These are phyloP conservation scores for Metschnikowia henanensis DNA, from an alignment of 805 yeast species.

Conservation along the genomic window DNA sequence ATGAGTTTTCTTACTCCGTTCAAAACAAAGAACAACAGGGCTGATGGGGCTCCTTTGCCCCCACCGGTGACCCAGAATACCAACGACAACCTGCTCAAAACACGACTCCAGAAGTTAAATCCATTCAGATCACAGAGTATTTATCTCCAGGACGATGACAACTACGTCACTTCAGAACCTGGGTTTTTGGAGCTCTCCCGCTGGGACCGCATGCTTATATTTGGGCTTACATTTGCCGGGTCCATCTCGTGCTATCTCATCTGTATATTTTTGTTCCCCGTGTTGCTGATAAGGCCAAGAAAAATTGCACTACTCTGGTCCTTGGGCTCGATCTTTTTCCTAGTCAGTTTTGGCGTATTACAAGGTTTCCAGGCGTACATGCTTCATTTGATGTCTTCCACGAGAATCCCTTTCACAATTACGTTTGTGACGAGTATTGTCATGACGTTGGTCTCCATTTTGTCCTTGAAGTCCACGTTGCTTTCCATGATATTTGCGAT, in stretches of 20 bases:
- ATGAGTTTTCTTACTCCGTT: conserved; percentile 44
- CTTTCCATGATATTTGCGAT: conserved; percentile 42
- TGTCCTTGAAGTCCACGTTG: conserved; percentile 36
- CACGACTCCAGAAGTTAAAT: conserved; percentile 35
- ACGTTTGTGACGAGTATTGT: conserved; percentile 39
- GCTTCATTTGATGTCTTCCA: conserved; percentile 42
- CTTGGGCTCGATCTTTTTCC: conserved; percentile 44
- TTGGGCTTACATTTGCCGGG: conserved; percentile 45
- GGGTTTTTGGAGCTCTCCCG: conserved; percentile 44
- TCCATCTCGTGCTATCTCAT: conserved; percentile 41
- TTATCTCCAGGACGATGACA: conserved; percentile 42
- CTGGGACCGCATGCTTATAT: conserved; percentile 48
- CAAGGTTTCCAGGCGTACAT: conserved; percentile 43
- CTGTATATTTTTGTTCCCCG: conserved; percentile 44
- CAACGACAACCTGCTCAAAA: conserved; percentile 23
- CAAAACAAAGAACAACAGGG: conserved; percentile 21
- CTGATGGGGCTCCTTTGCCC: conserved; percentile 38
- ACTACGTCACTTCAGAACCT: conserved; percentile 44
- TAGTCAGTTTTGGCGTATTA: conserved; percentile 46
- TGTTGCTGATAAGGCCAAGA: conserved; percentile 41
- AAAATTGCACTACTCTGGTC: conserved; percentile 50
- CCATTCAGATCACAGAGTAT: conserved; percentile 40
- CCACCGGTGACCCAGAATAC: conserved; percentile 35
- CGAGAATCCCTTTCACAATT: conserved; percentile 39
- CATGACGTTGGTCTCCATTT: conserved; percentile 38